Base-by-base conservation (phyloP, 805 yeast species). In the Saccharomycodes ludwigii region DNA sequence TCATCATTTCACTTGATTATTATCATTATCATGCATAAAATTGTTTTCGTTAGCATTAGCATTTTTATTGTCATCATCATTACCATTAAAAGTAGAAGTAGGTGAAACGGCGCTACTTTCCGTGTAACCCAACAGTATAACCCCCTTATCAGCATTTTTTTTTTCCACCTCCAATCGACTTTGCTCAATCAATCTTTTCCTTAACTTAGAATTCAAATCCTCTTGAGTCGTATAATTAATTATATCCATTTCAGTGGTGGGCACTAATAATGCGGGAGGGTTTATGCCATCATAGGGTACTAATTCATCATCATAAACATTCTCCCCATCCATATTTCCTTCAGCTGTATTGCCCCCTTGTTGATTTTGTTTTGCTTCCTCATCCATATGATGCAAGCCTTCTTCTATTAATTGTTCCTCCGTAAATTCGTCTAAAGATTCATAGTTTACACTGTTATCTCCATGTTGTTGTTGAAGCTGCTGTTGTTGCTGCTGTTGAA, bases 1-100 rank as follows among this genome's bases (percentile, higher is more conserved):
- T n/a, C n/a, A n/a, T n/a, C n/a, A n/a, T n/a, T n/a, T n/a, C n/a
- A n/a, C n/a, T n/a, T n/a, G n/a, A n/a, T n/a, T n/a, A n/a, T n/a
- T n/a, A n/a, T n/a, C n/a, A n/a, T n/a, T n/a, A 29, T 56, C 54
- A 13, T 53, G 37, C 5, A 56, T 50, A 12, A 49, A 44, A 25
- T 51, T 51, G 33, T 68, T 48, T 4, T 66, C 64, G 3, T 69
- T 66, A 8, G 61, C 65, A 5, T 27, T 29, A 16, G 14, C 27
- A 22, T 32, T 32, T 11, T 7, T 18, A 9, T n/a, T n/a, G n/a
- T n/a, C n/a, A n/a, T n/a, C n/a, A n/a, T n/a, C n/a, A n/a, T n/a
- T n/a, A n/a, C n/a, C n/a, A n/a, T n/a, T n/a, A n/a, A n/a, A n/a
- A n/a, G n/a, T n/a, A n/a, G n/a, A n/a, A n/a, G n/a, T n/a, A n/a